Base-by-base conservation (phyloP, 2,329 filamentous ascomycete genomes). In the Monosporascus ibericus region DNA sequence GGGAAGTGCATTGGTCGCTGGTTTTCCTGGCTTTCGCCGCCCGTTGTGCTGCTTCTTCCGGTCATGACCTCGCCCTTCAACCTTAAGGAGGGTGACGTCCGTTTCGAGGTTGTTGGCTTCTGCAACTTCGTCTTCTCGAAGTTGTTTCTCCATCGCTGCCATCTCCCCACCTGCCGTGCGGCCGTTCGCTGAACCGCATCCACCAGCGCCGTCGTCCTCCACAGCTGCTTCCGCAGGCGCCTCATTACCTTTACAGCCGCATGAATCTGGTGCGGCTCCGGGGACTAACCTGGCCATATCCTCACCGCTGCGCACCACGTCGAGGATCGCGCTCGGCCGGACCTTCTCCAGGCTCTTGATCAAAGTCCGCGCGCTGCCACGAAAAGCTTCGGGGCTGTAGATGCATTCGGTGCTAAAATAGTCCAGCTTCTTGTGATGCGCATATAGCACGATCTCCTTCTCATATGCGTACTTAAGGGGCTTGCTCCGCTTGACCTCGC, bases 371-470 rank as follows among this genome's bases (percentile, higher is more conserved):
- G 94, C 94, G 60, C 90, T 96, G 3, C 94, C 94, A 54, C 94
- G 81, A 67, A 99, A 99, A 2, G 94, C 94, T 71, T 99, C 94
- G 0, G 94, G 94, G 50, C 90, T 96, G 75, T 99, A 99, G 55
- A 99, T 91, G 75, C 94, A 99, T 72, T 99, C 94, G 0, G 94
- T 99, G 64, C 86, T 96, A 72, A 99, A 99, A 72, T 99, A 99
- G 68, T 97, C 92, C 58, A 99, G 78, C 69, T 92, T 92, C 72
- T 94, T 95, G 75, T 99, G 91, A 67, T 97, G 90, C 5, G 94
- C 94, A 67, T 99, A 99, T 6, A 99, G 78, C 18, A 99, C 94
- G 60, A 99, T 99, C 68, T 99, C 94, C 73, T 99, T 99, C 68
- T 99, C 94, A 67, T 97, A 99, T 1, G 92, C 92, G 68, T 97